These are phyloP conservation scores for Ceratocystis cubensis DNA, from an alignment of 2,329 filamentous ascomycete genomes.

Conservation along the genomic window DNA sequence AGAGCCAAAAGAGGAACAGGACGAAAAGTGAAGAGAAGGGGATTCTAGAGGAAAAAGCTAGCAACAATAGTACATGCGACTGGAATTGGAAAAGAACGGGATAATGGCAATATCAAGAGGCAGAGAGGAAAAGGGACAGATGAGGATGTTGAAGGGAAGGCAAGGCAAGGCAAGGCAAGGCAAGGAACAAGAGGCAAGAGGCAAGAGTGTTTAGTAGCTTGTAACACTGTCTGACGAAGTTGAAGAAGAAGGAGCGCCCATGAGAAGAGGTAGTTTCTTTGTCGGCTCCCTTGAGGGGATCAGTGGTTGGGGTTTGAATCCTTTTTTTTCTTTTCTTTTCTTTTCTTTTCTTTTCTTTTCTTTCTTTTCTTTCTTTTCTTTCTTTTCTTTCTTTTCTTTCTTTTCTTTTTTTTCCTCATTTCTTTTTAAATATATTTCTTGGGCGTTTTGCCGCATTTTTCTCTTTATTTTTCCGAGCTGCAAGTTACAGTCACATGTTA, in stretches of 20 bases:
- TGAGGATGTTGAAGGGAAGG: neutral
- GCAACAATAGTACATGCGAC: neutral
- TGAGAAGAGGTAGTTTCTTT: conserved; percentile 6
- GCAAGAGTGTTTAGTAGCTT: neutral
- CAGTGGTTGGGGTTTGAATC: neutral
- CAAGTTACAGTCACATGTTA: too few relatives aligned
- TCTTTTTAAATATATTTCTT: neutral
- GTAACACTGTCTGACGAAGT: neutral
- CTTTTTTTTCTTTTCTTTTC: neutral
- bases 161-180: too few relatives aligned
- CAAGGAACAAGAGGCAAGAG: neutral
- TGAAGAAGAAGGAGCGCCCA: conserved; percentile 1
- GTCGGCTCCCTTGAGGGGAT: conserved; percentile 1
- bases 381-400: neutral
- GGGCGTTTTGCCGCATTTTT: neutral
- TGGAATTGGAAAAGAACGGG: neutral
- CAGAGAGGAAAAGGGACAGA: neutral
- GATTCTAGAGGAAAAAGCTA: neutral
- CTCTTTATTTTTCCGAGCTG: neutral
- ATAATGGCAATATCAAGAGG: neutral
- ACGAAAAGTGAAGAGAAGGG: neutral
- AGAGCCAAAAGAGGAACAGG: neutral
- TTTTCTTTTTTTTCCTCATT: neutral
- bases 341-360: neutral
- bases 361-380: neutral